These are phyloP conservation scores for Hordeum marinum DNA, from an alignment of 176 grass and related monocot genomes.

Conservation along the genomic window DNA sequence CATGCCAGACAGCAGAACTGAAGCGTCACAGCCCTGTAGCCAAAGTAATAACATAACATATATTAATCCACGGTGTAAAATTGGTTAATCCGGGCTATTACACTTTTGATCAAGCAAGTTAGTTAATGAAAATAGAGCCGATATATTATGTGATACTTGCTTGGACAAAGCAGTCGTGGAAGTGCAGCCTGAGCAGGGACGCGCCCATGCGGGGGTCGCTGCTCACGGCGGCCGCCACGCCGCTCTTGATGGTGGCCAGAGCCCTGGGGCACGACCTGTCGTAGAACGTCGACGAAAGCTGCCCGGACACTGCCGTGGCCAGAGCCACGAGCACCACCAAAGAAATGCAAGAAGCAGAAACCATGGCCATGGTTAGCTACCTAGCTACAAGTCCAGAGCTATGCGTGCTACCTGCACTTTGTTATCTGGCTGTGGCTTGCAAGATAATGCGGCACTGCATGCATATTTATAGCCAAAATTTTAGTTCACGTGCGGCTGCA, in stretches of 20 bases:
- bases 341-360: background rate
- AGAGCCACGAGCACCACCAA: slow-evolving; percentile 13
- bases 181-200: slow-evolving; percentile 72
- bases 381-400: background rate
- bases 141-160: slow-evolving; percentile 29
- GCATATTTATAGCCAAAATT: slow-evolving; percentile 30
- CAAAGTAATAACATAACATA: background rate
- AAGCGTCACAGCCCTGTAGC: slow-evolving; percentile 68
- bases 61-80: background rate
- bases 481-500: background rate
- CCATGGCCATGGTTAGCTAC: slow-evolving; percentile 16
- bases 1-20: slow-evolving; percentile 36
- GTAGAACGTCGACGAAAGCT: slow-evolving; percentile 81
- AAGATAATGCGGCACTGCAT: background rate
- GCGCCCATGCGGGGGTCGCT: slow-evolving; percentile 59
- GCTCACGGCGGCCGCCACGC: slow-evolving; percentile 39
- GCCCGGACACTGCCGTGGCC: slow-evolving; percentile 35
- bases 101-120: background rate
- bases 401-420: background rate
- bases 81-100: background rate
- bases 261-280: slow-evolving; percentile 54
- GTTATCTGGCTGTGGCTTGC: background rate
- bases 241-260: slow-evolving; percentile 57
- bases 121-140: background rate
- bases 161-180: slow-evolving; percentile 93